Base-by-base conservation (phyloP, 2,329 filamentous ascomycete species). In the Fusarium praegraminearum region DNA sequence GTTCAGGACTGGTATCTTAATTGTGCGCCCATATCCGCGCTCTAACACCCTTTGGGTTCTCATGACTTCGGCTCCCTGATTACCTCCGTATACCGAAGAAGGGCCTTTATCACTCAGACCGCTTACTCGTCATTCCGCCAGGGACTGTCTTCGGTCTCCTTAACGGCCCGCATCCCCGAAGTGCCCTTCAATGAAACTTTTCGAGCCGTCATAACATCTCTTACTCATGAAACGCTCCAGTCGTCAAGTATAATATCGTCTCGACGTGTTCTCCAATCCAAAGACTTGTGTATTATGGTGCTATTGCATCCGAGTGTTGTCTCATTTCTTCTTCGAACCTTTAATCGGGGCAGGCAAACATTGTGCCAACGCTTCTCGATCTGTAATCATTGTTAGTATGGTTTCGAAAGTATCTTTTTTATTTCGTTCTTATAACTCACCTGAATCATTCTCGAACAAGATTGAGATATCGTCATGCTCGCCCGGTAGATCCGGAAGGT, bases 391-490 rank as follows among this genome's bases (percentile, higher is more conserved):
- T 41, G 74, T 77, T 74, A 78, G 66, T 22, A 22, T 33, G 54
- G 51, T 15, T 10, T 35, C 12, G 35, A n/a, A 7, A 4, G 36
- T 13, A n/a, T 7, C 11, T 15, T 12, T 38, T 12, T 38, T 36
- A 18, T 22, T 40, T 20, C 22, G 18, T 41, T n/a, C 12, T 32
- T 22, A 20, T 28, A 53, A 85, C 91, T 83, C 80, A 94, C 92
- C 91, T 75, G 86, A 83, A 77, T 93, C 91, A 46, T 85, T 90
- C 69, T 97, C 93, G 83, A 98, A 98, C 65, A 90, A 80, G 75
- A 98, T 90, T 13, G 90, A 87, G 71, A 98, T 93, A 81, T 98
- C 94, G 78, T 97, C 94, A 80, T 97, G 93, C 81, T 97, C 94
- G 52, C 93, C 93, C 1, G 94, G 93, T 78, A 97, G 92, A 74